Evolutionary conservation across 345 rosid genomes (phyloP), one percentile per base, ranked within the genome.

Genomic region (Arabidopsis arenosa): DNA sequence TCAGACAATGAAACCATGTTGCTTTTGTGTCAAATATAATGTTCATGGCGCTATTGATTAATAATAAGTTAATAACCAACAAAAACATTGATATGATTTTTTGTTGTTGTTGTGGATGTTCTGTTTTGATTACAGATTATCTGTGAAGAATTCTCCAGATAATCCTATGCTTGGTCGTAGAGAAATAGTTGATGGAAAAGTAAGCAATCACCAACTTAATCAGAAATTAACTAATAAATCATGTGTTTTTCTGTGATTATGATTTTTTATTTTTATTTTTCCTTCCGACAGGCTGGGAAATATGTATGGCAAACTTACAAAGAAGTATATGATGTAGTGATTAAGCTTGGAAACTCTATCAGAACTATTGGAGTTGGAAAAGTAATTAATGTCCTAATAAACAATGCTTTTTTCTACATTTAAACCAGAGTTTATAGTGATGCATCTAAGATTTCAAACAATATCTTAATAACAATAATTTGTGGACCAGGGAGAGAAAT

Each of bases 281-380:
- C 32, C 32, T 28, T 28, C 4, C 32, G 5, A 64, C 64, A 96
- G 99, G 90, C 96, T 63, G 97, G 97, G 13, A 59, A 85, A 10
- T 96, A 96, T 56, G 90, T 82, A 49, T 96, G 99, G 99, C 86
- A 80, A 84, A 89, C 91, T 47, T 96, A 96, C 79, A 84, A 83
- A 79, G 71, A 96, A 84, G 94, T 93, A 8, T 84, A 88, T 66
- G 93, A 96, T 76, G 23, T 82, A 66, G 99, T 96, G 68, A 82
- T 90, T 53, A 88, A 87, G 83, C 66, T 93, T 52, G 99, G 98
- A 66, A 89, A 86, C 80, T 80, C 99, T 65, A 89, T 96, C 36
- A 79, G 99, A 36, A 78, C 80, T 76, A 87, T 96, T 68, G 98
- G 98, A 37, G 82, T 89, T 80, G 89, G 85, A 40, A 87, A 86